phyloP scores from a whole-genome alignment of 2,329 filamentous ascomycete genomes.

The Botrytis fabae region DNA sequence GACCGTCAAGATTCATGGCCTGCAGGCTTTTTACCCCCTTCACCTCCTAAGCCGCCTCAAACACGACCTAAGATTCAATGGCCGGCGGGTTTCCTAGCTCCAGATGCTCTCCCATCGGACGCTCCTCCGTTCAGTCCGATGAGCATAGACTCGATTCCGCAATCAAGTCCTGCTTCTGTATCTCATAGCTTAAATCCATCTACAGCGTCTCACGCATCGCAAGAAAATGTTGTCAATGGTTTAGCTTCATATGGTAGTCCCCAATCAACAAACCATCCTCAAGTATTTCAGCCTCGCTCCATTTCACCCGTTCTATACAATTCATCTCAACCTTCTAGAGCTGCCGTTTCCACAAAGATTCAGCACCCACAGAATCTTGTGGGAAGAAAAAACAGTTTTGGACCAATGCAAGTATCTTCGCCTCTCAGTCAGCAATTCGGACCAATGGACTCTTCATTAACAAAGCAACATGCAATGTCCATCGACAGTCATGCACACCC shows the following conservation, averaged over 20 bases:
- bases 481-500: neutral
- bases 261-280: neutral
- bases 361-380: neutral
- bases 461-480: neutral
- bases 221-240: neutral
- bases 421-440: neutral
- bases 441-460: neutral
- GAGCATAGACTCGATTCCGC: neutral
- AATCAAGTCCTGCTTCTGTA: slow-evolving; percentile 1
- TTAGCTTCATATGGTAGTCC: neutral
- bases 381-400: neutral
- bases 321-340: neutral
- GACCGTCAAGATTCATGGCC: slow-evolving; percentile 7
- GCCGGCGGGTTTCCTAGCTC: slow-evolving; percentile 10
- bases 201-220: neutral
- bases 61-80: neutral
- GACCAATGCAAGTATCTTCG: neutral
- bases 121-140: neutral
- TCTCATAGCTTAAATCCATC: neutral
- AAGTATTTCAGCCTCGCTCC: neutral
- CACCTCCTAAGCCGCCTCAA: neutral
- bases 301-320: neutral
- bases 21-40: slow-evolving; percentile 13
- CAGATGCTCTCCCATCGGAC: neutral
- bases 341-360: neutral